Evolutionary conservation across 306 rosid species (phyloP).

Genomic region (Rosa lucieae): DNA sequence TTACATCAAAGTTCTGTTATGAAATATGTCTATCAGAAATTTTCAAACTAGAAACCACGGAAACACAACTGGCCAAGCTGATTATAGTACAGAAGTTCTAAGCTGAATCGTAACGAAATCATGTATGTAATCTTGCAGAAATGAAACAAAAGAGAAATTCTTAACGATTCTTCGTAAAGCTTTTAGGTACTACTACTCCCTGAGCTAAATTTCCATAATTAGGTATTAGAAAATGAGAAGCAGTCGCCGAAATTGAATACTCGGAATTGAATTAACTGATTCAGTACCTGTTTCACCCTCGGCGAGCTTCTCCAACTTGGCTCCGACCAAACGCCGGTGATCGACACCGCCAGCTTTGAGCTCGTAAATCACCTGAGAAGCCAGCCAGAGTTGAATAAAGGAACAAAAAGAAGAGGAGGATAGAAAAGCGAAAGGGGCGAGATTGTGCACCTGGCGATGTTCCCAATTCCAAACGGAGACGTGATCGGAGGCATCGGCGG

Average conservation of each 20-base stretch:
- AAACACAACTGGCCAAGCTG: neutral
- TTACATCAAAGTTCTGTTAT: neutral
- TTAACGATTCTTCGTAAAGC: neutral
- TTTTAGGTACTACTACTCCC: neutral
- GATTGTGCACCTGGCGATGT: slow-evolving; percentile 72
- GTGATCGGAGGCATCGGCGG: slow-evolving; percentile 93
- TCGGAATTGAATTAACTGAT: neutral
- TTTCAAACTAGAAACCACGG: neutral
- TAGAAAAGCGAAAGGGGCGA: too few relatives aligned
- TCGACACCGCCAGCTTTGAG: slow-evolving; percentile 99
- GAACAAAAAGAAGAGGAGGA: neutral
- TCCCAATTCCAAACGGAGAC: slow-evolving; percentile 99
- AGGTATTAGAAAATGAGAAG: neutral
- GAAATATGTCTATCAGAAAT: neutral
- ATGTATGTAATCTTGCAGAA: neutral
- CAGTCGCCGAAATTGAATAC: neutral
- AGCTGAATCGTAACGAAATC: neutral
- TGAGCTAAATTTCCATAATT: neutral
- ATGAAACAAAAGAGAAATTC: neutral
- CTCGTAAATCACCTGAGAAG: slow-evolving; percentile 77
- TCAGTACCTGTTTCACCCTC: slow-evolving; percentile 86
- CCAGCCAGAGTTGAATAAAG: slow-evolving; percentile 7
- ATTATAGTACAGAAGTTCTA: neutral
- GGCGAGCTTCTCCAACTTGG: slow-evolving; percentile 96
- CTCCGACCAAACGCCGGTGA: slow-evolving; percentile 92